phyloP scores from a whole-genome alignment of 176 grass and related monocot species.

The Lolium rigidum region DNA sequence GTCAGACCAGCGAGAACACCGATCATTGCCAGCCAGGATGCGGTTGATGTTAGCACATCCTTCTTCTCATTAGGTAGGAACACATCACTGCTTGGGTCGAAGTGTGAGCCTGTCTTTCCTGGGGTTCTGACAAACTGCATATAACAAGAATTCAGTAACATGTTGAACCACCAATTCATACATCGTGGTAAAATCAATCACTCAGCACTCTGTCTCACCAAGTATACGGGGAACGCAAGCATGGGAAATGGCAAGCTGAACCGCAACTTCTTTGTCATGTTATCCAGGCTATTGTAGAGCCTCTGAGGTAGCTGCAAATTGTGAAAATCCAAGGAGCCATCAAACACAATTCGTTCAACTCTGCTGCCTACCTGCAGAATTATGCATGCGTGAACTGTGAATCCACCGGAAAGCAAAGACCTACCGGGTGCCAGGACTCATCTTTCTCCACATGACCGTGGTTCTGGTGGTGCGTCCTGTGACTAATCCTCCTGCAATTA shows the following conservation, averaged over 20 bases:
- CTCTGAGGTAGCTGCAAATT: conserved; percentile 77
- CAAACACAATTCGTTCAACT: background rate
- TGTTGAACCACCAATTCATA: background rate
- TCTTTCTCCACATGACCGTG: conserved; percentile 98
- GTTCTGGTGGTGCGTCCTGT: conserved; percentile 95
- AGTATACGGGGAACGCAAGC: conserved; percentile 90
- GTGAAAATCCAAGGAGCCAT: conserved; percentile 39
- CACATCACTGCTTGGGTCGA: conserved; percentile 70
- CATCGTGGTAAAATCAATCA: background rate
- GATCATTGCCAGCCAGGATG: conserved; percentile 77
- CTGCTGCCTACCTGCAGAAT: conserved; percentile 11
- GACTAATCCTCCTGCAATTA: conserved; percentile 91
- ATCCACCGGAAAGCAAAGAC: conserved; percentile 16
- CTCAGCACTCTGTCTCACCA: conserved; percentile 56
- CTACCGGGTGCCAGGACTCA: conserved; percentile 95
- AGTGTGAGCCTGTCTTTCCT: conserved; percentile 85
- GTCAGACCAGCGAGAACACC: conserved; percentile 68
- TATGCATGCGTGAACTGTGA: background rate
- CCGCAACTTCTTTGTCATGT: conserved; percentile 57
- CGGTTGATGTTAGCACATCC: conserved; percentile 78
- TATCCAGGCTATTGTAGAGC: conserved; percentile 76
- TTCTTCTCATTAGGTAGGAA: conserved; percentile 91
- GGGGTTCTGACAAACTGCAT: conserved; percentile 76
- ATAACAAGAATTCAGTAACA: conserved; percentile 37
- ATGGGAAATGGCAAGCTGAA: conserved; percentile 89